phyloP scores from a whole-genome alignment of 2,329 filamentous ascomycete species.

The Anthostomella pinea region DNA sequence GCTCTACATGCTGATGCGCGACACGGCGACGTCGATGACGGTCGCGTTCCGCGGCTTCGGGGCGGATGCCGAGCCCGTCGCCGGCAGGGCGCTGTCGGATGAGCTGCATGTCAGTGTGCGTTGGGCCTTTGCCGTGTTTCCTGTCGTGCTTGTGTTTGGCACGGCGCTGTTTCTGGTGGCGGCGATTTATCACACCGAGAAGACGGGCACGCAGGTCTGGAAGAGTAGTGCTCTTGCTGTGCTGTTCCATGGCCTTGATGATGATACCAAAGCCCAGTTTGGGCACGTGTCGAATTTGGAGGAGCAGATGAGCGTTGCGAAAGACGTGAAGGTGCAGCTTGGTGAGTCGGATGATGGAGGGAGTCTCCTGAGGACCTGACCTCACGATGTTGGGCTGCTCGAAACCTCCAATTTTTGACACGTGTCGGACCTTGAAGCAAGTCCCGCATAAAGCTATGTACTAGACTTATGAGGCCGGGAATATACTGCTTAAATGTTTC shows the following conservation, averaged over 20 bases:
- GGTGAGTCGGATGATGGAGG: conserved; percentile 23
- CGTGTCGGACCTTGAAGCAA: no score
- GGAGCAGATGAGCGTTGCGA: conserved; percentile 26
- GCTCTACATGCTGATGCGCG: conserved; percentile 33
- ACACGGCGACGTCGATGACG: conserved; percentile 35
- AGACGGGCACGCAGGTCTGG: conserved; percentile 28
- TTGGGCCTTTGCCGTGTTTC: conserved; percentile 35
- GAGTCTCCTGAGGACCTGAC: no score
- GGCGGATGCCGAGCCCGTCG: conserved; percentile 26
- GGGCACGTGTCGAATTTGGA: conserved; percentile 15
- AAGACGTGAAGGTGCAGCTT: conserved; percentile 25
- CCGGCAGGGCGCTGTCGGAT: conserved; percentile 26
- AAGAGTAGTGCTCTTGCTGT: conserved; percentile 36
- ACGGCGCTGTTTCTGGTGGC: conserved; percentile 30
- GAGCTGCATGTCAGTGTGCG: conserved; percentile 34
- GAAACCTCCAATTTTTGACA: no score
- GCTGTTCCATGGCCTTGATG: conserved; percentile 35
- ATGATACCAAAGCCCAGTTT: conserved; percentile 23
- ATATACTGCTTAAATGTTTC: no score
- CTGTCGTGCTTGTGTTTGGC: conserved; percentile 29
- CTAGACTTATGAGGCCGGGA: no score
- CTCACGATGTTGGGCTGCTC: no score
- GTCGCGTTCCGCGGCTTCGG: conserved; percentile 32
- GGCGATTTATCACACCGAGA: conserved; percentile 25
- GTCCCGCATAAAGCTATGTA: no score